Percentiles rank a stretch among this genome's conserved stretches.
Conservation (phyloP, 768 basidiomycete species). For the Mycena sanguinolenta region DNA sequence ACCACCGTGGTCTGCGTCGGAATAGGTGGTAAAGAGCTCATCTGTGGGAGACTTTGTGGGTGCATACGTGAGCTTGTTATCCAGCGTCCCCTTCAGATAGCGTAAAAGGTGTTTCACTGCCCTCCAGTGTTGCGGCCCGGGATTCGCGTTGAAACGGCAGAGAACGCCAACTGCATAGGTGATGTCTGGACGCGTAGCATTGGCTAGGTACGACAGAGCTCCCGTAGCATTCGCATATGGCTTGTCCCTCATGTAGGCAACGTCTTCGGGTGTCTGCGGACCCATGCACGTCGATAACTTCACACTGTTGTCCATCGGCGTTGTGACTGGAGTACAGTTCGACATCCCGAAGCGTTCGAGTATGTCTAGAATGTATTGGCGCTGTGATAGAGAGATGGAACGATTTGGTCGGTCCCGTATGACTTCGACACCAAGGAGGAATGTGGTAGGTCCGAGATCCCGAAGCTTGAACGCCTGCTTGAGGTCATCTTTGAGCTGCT, state of each 20-base stretch:
- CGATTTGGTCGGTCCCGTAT: background rate
- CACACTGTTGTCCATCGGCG: slow-evolving; percentile 6
- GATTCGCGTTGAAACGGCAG: slow-evolving; percentile 35
- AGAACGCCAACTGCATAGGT: slow-evolving; percentile 22
- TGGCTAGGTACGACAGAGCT: no score
- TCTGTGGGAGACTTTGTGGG: background rate
- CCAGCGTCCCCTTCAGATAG: slow-evolving; percentile 37
- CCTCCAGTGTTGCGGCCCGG: slow-evolving; percentile 39
- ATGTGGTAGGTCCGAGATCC: background rate
- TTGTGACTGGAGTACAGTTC: background rate
- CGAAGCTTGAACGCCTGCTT: slow-evolving; percentile 19
- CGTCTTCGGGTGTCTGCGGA: background rate
- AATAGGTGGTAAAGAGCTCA: background rate
- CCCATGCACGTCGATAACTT: background rate
- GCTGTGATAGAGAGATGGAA: background rate
- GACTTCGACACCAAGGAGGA: background rate
- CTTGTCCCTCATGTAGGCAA: no score
- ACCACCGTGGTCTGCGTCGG: background rate
- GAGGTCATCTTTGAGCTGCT: no score
- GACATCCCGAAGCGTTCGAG: no score
- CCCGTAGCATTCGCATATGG: no score
- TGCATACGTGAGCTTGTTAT: slow-evolving; percentile 19
- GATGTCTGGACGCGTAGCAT: no score
- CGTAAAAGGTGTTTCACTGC: slow-evolving; percentile 38
- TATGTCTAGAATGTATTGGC: no score